Conservation (phyloP, 2,329 filamentous ascomycete genomes). For the Colletotrichum sp. region DNA sequence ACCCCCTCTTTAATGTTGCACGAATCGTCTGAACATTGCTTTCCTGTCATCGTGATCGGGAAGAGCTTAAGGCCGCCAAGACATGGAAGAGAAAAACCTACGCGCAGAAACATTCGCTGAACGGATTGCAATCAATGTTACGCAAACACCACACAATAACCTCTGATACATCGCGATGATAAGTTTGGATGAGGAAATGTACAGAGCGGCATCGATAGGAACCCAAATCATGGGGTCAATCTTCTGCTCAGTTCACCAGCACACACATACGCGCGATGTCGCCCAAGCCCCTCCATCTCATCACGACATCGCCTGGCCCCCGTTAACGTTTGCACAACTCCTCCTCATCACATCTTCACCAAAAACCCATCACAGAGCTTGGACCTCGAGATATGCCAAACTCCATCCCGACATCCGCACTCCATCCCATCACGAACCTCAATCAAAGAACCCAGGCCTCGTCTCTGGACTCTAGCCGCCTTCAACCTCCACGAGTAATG, state of each 20-base stretch:
- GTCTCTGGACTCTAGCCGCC: neutral
- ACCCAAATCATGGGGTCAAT: fast-evolving
- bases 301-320: neutral
- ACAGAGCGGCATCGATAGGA: neutral
- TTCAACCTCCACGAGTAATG: neutral
- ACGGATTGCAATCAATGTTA: neutral
- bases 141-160: neutral
- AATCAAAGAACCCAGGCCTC: neutral
- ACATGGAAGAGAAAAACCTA: neutral
- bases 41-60: neutral
- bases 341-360: neutral
- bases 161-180: neutral
- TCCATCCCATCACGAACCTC: neutral
- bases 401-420: neutral
- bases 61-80: neutral
- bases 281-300: neutral
- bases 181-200: neutral
- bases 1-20: neutral
- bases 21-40: neutral
- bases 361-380: neutral
- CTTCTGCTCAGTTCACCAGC: neutral
- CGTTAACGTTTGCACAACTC: neutral
- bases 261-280: neutral
- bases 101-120: neutral
- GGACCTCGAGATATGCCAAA: neutral